Evolutionary conservation across 768 basidiomycete species (phyloP).

Genomic region (Suillus ampliporus): DNA sequence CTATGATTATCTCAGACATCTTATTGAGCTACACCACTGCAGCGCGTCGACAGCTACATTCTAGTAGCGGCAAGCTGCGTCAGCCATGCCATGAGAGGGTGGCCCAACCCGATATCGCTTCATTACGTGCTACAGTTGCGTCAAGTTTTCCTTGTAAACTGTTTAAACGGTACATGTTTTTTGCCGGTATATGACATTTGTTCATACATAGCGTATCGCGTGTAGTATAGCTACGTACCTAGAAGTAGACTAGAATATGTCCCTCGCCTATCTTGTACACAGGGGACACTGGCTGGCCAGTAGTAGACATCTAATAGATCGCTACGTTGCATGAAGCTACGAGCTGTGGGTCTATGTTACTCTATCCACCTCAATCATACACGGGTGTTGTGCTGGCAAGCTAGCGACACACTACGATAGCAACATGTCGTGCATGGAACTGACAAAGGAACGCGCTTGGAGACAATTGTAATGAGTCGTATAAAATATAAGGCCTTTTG

Average conservation of each 20-base stretch:
- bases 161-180: slow-evolving; percentile 3
- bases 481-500: too few relatives aligned
- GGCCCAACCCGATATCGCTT: background rate
- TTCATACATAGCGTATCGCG: slow-evolving; percentile 10
- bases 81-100: background rate
- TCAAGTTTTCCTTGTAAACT: slow-evolving; percentile 10
- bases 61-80: background rate
- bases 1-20: background rate
- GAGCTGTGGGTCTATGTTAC: too few relatives aligned
- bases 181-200: background rate
- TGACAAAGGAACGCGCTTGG: background rate
- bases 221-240: background rate
- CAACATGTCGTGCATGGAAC: background rate
- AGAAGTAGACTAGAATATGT: background rate
- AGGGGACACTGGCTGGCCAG: background rate
- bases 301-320: background rate
- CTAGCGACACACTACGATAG: too few relatives aligned
- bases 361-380: too few relatives aligned
- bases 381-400: too few relatives aligned
- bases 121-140: slow-evolving; percentile 1
- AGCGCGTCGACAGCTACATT: background rate
- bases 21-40: background rate
- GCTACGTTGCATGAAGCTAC: background rate
- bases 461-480: background rate
- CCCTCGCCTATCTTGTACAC: background rate